These are phyloP conservation scores for Barnettozyma vustinii DNA, from an alignment of 805 yeast species.

Conservation along the genomic window DNA sequence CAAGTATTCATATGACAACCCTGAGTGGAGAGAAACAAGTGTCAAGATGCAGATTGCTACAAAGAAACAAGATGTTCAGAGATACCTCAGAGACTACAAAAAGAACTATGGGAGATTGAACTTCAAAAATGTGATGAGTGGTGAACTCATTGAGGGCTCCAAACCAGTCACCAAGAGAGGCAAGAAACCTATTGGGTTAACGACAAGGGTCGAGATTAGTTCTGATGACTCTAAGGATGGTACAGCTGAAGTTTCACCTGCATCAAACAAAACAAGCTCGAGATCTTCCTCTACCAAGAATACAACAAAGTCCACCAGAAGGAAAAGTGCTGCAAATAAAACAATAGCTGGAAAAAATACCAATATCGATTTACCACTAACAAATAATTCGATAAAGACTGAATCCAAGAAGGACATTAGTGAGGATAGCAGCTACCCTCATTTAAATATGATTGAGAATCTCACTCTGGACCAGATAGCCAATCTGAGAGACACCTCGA, in stretches of 20 bases:
- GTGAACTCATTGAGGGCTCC: constrained; percentile 5
- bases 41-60: constrained; percentile 13
- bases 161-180: neutral
- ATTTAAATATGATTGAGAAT: neutral
- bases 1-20: constrained; percentile 10
- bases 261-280: neutral
- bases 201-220: neutral
- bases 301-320: neutral
- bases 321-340: neutral
- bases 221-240: neutral
- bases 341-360: neutral
- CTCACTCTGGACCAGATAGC: constrained; percentile 7
- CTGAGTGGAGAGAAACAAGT: constrained; percentile 11
- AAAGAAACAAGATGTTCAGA: constrained; percentile 8
- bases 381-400: too few species aligned
- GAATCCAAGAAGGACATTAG: too few species aligned
- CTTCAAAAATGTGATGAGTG: constrained; percentile 11
- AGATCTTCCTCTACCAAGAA: neutral
- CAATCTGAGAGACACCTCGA: constrained; percentile 3
- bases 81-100: constrained; percentile 7
- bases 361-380: too few species aligned
- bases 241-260: neutral
- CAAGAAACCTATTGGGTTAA: neutral
- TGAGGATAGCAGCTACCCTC: neutral
- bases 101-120: constrained; percentile 10